Evolutionary conservation across 2,329 filamentous ascomycete species (phyloP), one percentile per base, ranked within the genome.

Genomic region (Penicillium sp.): DNA sequence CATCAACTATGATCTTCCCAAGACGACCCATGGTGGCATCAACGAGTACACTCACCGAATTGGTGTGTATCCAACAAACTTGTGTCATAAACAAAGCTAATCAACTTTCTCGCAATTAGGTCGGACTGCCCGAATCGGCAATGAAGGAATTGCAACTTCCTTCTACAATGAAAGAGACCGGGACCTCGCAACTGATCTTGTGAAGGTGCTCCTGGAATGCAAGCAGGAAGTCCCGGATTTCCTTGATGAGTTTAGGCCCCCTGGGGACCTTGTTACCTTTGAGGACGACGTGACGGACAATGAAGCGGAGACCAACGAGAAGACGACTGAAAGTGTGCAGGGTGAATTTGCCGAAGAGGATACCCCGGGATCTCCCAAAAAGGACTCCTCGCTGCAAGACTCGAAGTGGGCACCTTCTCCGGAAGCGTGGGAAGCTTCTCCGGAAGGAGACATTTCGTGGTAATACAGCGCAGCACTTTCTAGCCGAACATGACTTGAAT

Each of bases 21-120:
- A 73, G 4, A 66, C 72, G 29, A 70, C 79, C 1, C 75, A 90
- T 51, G 88, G 87, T n/a, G 90, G 89, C 2, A 94, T 95, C 39
- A 80, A 85, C 32, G 92, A 96, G 61, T 98, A 96, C 54, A 80
- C 84, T 16, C 92, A 98, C 59, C 86, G 92, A 9, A 96, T 96
- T 59, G 92, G 84, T 86, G 77, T 66, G 73, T 57, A 5, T 49
- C n/a, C n/a, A n/a, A n/a, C n/a, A n/a, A n/a, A n/a, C n/a, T n/a
- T n/a, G n/a, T 9, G 3, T 14, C 23, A 3, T 2, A 7, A n/a
- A 25, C n/a, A 13, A 30, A 4, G n/a, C 18, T 22, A 22, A 12
- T 15, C 20, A 35, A 20, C 17, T 16, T 6, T 25, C 1, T 43
- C 17, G 12, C 12, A 12, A 1, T 28, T 43, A 87, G 84, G 92